Evolutionary conservation across 2,329 filamentous ascomycete genomes (phyloP).

Genomic region (Shiraia sp.): DNA sequence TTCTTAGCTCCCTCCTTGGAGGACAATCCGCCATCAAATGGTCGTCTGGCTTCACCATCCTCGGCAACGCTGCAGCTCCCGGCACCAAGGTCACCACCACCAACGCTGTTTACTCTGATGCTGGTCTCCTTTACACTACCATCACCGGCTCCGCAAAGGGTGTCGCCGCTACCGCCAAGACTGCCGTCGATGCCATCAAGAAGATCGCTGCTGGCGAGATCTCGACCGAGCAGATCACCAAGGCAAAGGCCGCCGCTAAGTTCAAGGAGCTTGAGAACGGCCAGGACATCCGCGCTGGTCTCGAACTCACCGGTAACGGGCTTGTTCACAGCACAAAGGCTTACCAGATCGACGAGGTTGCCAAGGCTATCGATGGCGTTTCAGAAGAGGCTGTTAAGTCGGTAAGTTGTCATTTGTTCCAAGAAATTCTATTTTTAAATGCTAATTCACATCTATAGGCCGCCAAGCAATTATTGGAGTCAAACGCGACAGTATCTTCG

Average conservation of each 20-base stretch:
- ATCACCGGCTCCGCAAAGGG: slow-evolving; percentile 74
- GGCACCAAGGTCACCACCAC: slow-evolving; percentile 72
- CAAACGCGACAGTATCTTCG: slow-evolving; percentile 84
- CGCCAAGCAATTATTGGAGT: slow-evolving; percentile 83
- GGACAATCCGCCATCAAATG: slow-evolving; percentile 93
- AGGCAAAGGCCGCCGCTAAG: slow-evolving; percentile 91
- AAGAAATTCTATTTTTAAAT: neutral
- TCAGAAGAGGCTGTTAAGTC: slow-evolving; percentile 82
- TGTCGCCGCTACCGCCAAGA: slow-evolving; percentile 74
- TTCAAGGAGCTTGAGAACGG: slow-evolving; percentile 85
- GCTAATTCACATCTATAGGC: slow-evolving; percentile 59
- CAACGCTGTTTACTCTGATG: slow-evolving; percentile 88
- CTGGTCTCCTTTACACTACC: slow-evolving; percentile 84
- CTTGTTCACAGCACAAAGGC: slow-evolving; percentile 80
- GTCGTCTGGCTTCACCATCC: slow-evolving; percentile 87
- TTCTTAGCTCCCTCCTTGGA: slow-evolving; percentile 86
- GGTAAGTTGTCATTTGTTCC: slow-evolving; percentile 59
- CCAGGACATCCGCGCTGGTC: slow-evolving; percentile 74
- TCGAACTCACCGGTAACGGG: slow-evolving; percentile 83
- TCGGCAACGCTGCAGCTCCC: slow-evolving; percentile 73
- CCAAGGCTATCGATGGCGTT: slow-evolving; percentile 78
- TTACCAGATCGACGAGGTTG: slow-evolving; percentile 79
- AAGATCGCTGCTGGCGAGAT: slow-evolving; percentile 75
- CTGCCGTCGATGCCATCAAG: slow-evolving; percentile 81
- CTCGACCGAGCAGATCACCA: slow-evolving; percentile 82